Percentiles rank a stretch among this genome's conserved stretches.
Evolutionary conservation across 1,284 basidiomycete species (phyloP).

Genomic region (Naganishia liquefaciens): DNA sequence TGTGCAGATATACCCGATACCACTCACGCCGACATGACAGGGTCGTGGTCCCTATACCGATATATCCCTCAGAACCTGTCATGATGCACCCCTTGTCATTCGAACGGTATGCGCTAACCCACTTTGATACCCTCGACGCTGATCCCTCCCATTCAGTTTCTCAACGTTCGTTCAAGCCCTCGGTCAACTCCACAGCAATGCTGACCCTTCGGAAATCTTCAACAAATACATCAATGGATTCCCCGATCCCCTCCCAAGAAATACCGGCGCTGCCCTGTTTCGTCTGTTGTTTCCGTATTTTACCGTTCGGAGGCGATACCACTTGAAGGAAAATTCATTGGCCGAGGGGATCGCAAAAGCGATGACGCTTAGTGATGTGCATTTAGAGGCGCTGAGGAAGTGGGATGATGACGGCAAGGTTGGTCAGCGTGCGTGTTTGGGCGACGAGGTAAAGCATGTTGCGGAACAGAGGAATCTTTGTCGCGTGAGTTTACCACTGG

Average conservation of each 20-base stretch:
- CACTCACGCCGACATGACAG: too few relatives aligned
- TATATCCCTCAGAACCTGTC: background rate
- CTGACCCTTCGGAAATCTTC: slow-evolving; percentile 41
- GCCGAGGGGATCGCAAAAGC: slow-evolving; percentile 60
- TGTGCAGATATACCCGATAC: too few relatives aligned
- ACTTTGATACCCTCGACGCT: background rate
- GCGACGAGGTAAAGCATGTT: slow-evolving; percentile 62
- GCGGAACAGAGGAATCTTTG: slow-evolving; percentile 48
- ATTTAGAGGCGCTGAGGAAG: slow-evolving; percentile 47
- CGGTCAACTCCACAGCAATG: slow-evolving; percentile 40
- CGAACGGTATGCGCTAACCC: slow-evolving; percentile 39
- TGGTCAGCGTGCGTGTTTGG: slow-evolving; percentile 63
- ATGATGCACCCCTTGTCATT: slow-evolving; percentile 35
- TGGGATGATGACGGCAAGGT: slow-evolving; percentile 57
- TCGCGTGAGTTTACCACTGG: slow-evolving; percentile 47
- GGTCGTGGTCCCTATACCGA: background rate
- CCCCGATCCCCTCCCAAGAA: slow-evolving; percentile 36
- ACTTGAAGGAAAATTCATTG: slow-evolving; percentile 71
- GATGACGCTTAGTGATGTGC: slow-evolving; percentile 56
- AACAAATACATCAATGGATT: slow-evolving; percentile 45
- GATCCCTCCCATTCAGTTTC: slow-evolving; percentile 37
- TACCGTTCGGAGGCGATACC: slow-evolving; percentile 68
- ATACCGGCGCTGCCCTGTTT: slow-evolving; percentile 58
- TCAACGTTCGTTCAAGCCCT: slow-evolving; percentile 43
- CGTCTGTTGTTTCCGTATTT: slow-evolving; percentile 79